These are phyloP conservation scores for Coemansia sp. DNA, from an alignment of 192 early-diverging fungal genomes.

Conservation along the genomic window DNA sequence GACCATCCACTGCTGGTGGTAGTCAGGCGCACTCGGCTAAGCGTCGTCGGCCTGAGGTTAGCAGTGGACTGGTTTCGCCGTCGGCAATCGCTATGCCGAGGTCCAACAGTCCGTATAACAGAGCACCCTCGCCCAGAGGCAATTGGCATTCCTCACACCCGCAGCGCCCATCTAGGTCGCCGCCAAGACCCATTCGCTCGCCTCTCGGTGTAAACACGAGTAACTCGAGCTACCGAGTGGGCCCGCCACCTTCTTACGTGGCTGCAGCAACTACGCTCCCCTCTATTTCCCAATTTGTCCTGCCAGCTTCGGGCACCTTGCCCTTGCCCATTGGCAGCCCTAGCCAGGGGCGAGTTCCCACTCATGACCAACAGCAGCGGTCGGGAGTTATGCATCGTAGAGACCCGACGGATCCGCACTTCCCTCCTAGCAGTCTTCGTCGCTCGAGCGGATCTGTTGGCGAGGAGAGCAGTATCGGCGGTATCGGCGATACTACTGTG, in stretches of 20 bases:
- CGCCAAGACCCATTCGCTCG: slow-evolving; percentile 28
- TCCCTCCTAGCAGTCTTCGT: slow-evolving; percentile 12
- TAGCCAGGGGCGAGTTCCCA: slow-evolving; percentile 2
- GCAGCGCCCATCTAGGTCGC: slow-evolving; percentile 33
- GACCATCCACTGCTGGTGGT: background rate
- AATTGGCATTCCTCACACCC: slow-evolving; percentile 1
- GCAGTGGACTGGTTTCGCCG: background rate
- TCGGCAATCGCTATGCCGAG: background rate
- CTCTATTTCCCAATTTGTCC: slow-evolving; percentile 38
- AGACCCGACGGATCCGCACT: slow-evolving; percentile 17
- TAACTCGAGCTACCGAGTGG: background rate
- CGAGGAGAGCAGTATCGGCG: slow-evolving; percentile 24
- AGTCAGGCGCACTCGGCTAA: slow-evolving; percentile 14
- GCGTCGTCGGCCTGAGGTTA: slow-evolving; percentile 24
- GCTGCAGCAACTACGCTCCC: slow-evolving; percentile 12
- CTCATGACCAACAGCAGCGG: slow-evolving; percentile 13
- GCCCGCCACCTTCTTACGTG: background rate
- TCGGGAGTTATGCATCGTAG: background rate
- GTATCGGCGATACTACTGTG: slow-evolving; percentile 19
- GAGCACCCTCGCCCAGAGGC: slow-evolving; percentile 2
- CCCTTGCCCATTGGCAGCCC: slow-evolving; percentile 29
- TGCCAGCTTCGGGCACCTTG: slow-evolving; percentile 8
- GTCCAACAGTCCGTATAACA: slow-evolving; percentile 13
- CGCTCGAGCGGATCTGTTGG: slow-evolving; percentile 30
- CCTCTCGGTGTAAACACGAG: slow-evolving; percentile 15